Conservation (phyloP, 257 asterid genomes). For the Solanum neorickii region DNA sequence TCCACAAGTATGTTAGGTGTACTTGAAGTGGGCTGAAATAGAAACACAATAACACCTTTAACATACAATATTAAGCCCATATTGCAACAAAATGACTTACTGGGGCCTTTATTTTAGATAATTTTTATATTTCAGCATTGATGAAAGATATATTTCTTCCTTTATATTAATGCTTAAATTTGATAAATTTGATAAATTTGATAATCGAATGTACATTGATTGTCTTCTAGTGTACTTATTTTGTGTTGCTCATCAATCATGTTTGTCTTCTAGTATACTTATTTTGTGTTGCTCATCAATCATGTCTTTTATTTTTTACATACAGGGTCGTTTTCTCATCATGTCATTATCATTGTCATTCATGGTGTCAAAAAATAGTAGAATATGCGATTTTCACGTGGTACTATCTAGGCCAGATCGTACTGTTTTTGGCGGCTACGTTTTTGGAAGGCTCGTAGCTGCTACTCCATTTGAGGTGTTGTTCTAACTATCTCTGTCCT, state of each 20-base stretch:
- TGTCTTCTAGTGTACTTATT: not conserved
- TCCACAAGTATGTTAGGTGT: not conserved
- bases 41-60: too few relatives aligned
- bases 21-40: not conserved
- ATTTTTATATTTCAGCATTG: too few relatives aligned
- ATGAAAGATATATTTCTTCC: not conserved
- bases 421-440: not conserved
- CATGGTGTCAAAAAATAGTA: not conserved
- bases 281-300: not conserved
- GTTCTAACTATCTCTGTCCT: not conserved
- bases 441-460: not conserved
- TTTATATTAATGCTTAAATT: too few relatives aligned
- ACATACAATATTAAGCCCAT: too few relatives aligned
- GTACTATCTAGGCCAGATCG: not conserved
- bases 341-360: not conserved
- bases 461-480: not conserved
- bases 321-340: not conserved
- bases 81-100: not conserved
- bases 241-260: not conserved
- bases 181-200: too few relatives aligned
- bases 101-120: not conserved
- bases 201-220: not conserved
- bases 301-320: not conserved
- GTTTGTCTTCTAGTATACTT: not conserved
- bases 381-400: not conserved